These are phyloP conservation scores for Saccharomyces uvarum DNA, from an alignment of 1,139 yeast genomes.

Conservation along the genomic window DNA sequence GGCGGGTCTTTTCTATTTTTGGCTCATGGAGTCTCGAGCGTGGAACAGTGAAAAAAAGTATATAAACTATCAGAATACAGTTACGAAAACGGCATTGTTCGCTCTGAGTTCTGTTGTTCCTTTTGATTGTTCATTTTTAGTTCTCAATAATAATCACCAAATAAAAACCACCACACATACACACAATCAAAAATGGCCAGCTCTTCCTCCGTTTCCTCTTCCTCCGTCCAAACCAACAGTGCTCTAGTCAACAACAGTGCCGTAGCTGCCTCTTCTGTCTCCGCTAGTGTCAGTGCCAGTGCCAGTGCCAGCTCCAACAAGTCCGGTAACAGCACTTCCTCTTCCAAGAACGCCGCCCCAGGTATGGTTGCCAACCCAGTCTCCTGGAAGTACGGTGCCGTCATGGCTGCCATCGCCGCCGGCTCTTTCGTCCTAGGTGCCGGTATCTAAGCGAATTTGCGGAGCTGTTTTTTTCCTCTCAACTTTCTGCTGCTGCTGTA, in stretches of 20 bases:
- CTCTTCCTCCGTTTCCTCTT: constrained; percentile 4
- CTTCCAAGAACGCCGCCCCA: constrained; percentile 19
- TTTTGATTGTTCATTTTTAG: neutral
- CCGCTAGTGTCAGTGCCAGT: constrained; percentile 10
- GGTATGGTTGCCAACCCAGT: constrained; percentile 29
- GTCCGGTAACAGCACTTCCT: constrained; percentile 8
- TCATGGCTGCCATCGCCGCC: constrained; percentile 25
- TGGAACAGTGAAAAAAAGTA: neutral
- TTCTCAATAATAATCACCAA: neutral
- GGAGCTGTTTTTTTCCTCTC: neutral
- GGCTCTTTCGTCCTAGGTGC: constrained; percentile 31
- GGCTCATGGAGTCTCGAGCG: neutral
- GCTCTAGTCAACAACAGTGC: constrained; percentile 20
- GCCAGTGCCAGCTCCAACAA: constrained; percentile 5
- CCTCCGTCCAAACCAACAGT: constrained; percentile 15
- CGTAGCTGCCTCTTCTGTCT: constrained; percentile 26
- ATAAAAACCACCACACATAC: neutral
- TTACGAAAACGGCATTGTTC: no score
- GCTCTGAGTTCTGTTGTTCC: neutral
- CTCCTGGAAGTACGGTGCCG: constrained; percentile 30
- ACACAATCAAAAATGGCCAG: constrained; percentile 1
- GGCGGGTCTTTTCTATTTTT: neutral
- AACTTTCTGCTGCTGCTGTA: neutral
- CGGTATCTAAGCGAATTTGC: constrained; percentile 13
- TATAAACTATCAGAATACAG: neutral